phyloP scores from a whole-genome alignment of 805 yeast species.

The Sungouiozyma ichnusensis region DNA sequence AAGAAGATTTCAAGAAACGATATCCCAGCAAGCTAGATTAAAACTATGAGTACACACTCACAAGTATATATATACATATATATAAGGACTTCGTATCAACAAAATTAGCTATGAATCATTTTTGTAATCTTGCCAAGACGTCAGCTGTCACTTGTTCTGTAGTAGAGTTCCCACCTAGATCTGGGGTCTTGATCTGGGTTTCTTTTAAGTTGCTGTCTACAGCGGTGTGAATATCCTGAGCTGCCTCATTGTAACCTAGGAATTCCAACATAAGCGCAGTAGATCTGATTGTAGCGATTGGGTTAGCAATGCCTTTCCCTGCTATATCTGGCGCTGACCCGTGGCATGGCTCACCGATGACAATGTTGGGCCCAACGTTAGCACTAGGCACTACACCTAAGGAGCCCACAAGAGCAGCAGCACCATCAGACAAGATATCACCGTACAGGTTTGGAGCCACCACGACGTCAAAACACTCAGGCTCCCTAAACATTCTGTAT shows the following conservation, averaged over 20 bases:
- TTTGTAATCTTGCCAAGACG: conserved; percentile 37
- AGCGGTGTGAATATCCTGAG: conserved; percentile 85
- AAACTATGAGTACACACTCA: neutral
- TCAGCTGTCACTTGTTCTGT: conserved; percentile 85
- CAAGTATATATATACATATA: neutral
- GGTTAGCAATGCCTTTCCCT: conserved; percentile 90
- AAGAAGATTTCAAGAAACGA: conserved; percentile 43
- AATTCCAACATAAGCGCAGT: conserved; percentile 96
- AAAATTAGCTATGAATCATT: neutral
- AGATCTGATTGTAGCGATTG: conserved; percentile 96
- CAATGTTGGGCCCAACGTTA: conserved; percentile 91
- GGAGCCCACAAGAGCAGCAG: conserved; percentile 96
- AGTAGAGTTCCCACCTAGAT: conserved; percentile 81
- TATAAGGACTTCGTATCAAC: neutral
- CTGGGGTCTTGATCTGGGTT: conserved; percentile 74
- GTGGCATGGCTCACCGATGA: conserved; percentile 98
- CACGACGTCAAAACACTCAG: conserved; percentile 92
- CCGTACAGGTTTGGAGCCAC: conserved; percentile 99
- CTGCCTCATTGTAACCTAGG: conserved; percentile 82
- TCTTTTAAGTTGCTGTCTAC: conserved; percentile 87
- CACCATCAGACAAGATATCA: conserved; percentile 94
- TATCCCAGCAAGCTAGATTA: conserved; percentile 46
- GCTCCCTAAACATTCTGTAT: conserved; percentile 97
- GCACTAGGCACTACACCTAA: conserved; percentile 97
- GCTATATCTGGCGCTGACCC: conserved; percentile 99